Evolutionary conservation across 169 alveolate genomes (phyloP), one percentile per base, ranked within the genome.

Genomic region (Pseudocohnilembus persalinus): DNA sequence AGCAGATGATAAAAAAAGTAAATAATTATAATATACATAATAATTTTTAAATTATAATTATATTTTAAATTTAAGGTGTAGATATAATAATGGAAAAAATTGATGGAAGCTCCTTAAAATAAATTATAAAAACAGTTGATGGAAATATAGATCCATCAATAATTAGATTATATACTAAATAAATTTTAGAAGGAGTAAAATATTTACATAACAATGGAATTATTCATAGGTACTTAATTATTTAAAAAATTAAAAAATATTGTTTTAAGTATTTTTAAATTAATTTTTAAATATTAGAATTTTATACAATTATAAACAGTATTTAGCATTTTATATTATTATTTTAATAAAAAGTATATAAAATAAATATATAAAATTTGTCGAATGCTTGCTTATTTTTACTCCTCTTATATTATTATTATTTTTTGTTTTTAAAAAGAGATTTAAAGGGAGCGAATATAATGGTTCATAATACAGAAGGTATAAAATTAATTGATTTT

Each of bases 401-500:
- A 73, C 11, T 73, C 25, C 4, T 73, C n/a, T 15, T 4, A 15
- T n/a, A 34, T 0, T n/a, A 6, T 15, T n/a, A 34, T 0, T 26
- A 1, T 25, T 64, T 64, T 63, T 0, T 0, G 34, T 24, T 28
- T 79, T 64, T 32, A 30, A 81, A 76, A 74, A 74, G 86, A 1
- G 95, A 93, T 88, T 88, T 90, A 78, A 90, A 88, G 74, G 96
- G 93, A 27, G 85, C 92, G 29, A 84, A 91, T 76, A 89, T 90
- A 78, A 68, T 95, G 49, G 83, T 91, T 0, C 96, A 95, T 83
- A 88, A 85, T 65, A 95, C 93, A 26, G 95, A 94, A 16, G 81
- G 91, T 0, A 93, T 90, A 64, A 88, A 91, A 31, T 73, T 94
- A 24, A 80, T 83, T 6, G 90, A 85, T 80, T 85, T 85, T 80